Conservation (phyloP, 2,329 filamentous ascomycete genomes). For the Beauveria rudraprayagi region DNA sequence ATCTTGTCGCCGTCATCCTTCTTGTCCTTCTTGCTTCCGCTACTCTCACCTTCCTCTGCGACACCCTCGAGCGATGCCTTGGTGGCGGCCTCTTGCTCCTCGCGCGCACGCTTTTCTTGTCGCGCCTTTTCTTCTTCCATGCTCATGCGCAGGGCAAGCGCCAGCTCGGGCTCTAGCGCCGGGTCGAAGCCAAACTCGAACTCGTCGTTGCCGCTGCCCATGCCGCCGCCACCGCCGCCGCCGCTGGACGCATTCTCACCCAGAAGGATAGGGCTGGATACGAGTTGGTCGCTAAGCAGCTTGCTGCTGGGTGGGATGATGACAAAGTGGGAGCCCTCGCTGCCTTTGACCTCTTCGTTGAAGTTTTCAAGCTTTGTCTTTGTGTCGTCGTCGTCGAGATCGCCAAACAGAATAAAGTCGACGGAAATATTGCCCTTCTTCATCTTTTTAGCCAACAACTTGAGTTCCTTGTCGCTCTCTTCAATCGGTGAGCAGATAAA, state of each 20-base stretch:
- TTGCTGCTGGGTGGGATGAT: conserved; percentile 86
- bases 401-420: conserved; percentile 91
- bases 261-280: conserved; percentile 81
- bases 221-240: conserved; percentile 47
- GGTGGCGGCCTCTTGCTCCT: conserved; percentile 63
- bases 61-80: conserved; percentile 76
- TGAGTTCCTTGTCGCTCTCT: conserved; percentile 81
- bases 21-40: conserved; percentile 39
- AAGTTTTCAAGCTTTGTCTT: conserved; percentile 91
- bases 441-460: conserved; percentile 93
- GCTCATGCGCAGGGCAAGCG: conserved; percentile 90
- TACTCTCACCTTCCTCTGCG: conserved; percentile 67
- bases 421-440: conserved; percentile 95
- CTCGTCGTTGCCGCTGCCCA: conserved; percentile 55
- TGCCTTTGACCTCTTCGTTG: conserved; percentile 85
- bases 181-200: conserved; percentile 80
- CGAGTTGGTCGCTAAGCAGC: conserved; percentile 84
- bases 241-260: conserved; percentile 60
- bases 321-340: conserved; percentile 84
- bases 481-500: conserved; percentile 90
- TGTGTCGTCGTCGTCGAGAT: conserved; percentile 80
- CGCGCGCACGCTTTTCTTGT: conserved; percentile 75
- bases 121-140: conserved; percentile 96
- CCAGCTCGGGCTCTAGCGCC: conserved; percentile 84
- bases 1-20: conserved; percentile 63